Evolutionary conservation across 345 rosid genomes (phyloP).

Genomic region (Melastoma malabathricum): DNA sequence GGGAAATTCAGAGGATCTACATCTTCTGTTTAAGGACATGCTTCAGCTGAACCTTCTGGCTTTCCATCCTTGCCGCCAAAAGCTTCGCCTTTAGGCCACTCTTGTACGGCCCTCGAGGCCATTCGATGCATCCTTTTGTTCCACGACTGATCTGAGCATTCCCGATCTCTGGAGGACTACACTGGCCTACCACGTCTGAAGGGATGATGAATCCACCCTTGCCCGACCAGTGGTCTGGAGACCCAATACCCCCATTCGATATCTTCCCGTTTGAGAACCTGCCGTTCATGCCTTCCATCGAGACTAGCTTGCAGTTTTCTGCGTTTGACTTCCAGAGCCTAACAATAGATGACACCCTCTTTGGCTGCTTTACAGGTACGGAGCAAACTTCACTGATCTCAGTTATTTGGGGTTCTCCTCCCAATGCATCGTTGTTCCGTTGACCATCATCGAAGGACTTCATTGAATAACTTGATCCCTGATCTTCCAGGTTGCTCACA

Average conservation of each 20-base stretch:
- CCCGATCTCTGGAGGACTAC: slow-evolving; percentile 76
- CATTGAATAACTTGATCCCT: slow-evolving; percentile 59
- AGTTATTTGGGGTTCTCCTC: slow-evolving; percentile 39
- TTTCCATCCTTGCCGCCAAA: slow-evolving; percentile 73
- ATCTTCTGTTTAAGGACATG: slow-evolving; percentile 89
- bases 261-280: slow-evolving; percentile 65
- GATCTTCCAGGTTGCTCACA: slow-evolving; percentile 73
- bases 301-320: slow-evolving; percentile 49
- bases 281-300: slow-evolving; percentile 52
- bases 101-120: slow-evolving; percentile 78
- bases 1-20: slow-evolving; percentile 12
- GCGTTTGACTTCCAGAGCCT: slow-evolving; percentile 67
- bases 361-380: slow-evolving; percentile 31
- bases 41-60: slow-evolving; percentile 69
- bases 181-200: slow-evolving; percentile 45
- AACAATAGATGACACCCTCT: slow-evolving; percentile 62
- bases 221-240: slow-evolving; percentile 55
- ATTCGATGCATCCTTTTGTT: slow-evolving; percentile 96
- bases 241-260: slow-evolving; percentile 38
- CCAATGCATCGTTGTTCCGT: slow-evolving; percentile 6
- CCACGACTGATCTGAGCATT: slow-evolving; percentile 57
- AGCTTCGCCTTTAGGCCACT: slow-evolving; percentile 84
- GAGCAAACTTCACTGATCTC: slow-evolving; percentile 59
- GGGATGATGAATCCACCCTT: slow-evolving; percentile 56
- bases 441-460: slow-evolving; percentile 7